A percentile compares a stretch with the other conserved stretches of the same genome.
Evolutionary conservation across 2,329 filamentous ascomycete genomes (phyloP).

Genomic region (Trichoderma sp.): DNA sequence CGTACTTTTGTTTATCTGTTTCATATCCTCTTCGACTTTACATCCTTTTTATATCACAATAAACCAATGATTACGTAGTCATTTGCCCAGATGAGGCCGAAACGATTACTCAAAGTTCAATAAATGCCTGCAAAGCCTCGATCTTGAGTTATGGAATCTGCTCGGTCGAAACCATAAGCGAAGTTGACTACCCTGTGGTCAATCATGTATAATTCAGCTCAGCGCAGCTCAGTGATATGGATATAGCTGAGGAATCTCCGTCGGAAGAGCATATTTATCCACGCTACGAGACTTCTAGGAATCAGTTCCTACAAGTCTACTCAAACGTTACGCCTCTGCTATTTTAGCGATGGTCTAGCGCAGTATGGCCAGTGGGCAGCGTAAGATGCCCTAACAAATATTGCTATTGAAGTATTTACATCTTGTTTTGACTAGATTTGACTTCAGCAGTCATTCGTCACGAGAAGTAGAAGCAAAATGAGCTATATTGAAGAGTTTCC

Average conservation of each 20-base stretch:
- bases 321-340: slow-evolving; percentile 59
- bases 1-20: neutral
- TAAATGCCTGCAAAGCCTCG: slow-evolving; percentile 37
- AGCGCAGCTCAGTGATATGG: slow-evolving; percentile 27
- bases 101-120: slow-evolving; percentile 40
- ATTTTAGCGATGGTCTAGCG: slow-evolving; percentile 58
- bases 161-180: no score
- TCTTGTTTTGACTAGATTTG: slow-evolving; percentile 51
- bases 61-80: slow-evolving; percentile 27
- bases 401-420: slow-evolving; percentile 60
- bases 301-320: slow-evolving; percentile 50
- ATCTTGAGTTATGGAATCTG: slow-evolving; percentile 37
- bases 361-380: slow-evolving; percentile 42
- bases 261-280: slow-evolving; percentile 33
- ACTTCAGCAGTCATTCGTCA: slow-evolving; percentile 33
- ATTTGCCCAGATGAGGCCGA: slow-evolving; percentile 39
- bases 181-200: no score
- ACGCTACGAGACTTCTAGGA: slow-evolving; percentile 40
- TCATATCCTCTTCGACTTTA: neutral
- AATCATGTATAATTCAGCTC: slow-evolving; percentile 30
- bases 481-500: slow-evolving; percentile 54
- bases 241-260: slow-evolving; percentile 22
- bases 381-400: slow-evolving; percentile 55
- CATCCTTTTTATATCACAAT: neutral
- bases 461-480: slow-evolving; percentile 32